A percentile compares a stretch with the other conserved stretches of the same genome.
Conservation (phyloP, 495 filamentous ascomycete species). For the Penicillium diatomitis region DNA sequence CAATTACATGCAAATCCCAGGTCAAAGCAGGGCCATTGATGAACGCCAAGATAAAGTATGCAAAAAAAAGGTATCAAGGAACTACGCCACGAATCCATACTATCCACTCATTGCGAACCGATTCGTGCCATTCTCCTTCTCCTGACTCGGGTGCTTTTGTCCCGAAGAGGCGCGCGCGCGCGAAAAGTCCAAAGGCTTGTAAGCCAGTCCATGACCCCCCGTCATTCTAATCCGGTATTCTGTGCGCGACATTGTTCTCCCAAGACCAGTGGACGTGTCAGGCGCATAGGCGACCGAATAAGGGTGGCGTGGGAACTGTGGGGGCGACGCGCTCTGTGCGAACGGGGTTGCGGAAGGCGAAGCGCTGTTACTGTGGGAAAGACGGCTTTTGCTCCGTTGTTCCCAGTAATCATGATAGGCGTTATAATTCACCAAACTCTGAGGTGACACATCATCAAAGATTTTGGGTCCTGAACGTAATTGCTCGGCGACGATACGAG, state of each 20-base stretch:
- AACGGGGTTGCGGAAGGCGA: conserved; percentile 10
- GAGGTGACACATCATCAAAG: conserved; percentile 11
- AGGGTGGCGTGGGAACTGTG: conserved; percentile 20
- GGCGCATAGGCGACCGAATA: conserved; percentile 33
- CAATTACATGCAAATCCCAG: not conserved
- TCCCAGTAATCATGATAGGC: not conserved
- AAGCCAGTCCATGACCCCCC: conserved; percentile 33
- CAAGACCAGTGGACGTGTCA: conserved; percentile 26
- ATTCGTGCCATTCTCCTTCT: not conserved
- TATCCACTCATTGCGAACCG: not conserved
- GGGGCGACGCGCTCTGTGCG: conserved; percentile 24
- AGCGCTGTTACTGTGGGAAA: conserved; percentile 22
- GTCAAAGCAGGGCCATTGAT: not conserved
- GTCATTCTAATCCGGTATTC: conserved; percentile 33
- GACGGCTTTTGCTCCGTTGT: not conserved
- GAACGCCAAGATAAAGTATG: not conserved
- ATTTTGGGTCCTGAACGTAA: conserved; percentile 29
- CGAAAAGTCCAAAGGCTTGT: conserved; percentile 30
- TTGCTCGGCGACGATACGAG: conserved; percentile 35
- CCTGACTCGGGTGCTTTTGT: conserved; percentile 2
- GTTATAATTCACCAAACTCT: not conserved
- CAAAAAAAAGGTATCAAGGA: not conserved
- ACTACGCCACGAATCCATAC: not conserved
- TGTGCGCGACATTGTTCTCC: conserved; percentile 32
- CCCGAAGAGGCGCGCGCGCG: conserved; percentile 5